Percentiles rank a stretch among this genome's conserved stretches.
Evolutionary conservation across 345 rosid species (phyloP).

Genomic region (Aurinia saxatilis): DNA sequence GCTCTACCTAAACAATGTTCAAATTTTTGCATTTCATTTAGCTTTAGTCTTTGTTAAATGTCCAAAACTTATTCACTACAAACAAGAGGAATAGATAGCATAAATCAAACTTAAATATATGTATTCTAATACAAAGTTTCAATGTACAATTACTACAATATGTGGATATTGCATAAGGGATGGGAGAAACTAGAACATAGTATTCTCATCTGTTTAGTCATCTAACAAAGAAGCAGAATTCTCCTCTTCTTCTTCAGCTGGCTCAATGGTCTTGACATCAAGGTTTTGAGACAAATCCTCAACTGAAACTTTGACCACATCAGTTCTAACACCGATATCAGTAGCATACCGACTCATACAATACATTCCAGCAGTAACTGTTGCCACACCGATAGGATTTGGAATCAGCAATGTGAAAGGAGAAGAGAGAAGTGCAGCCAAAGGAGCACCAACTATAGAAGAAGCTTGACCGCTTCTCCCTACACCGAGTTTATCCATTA

Average conservation of each 20-base stretch:
- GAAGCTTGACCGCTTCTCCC: constrained; percentile 94
- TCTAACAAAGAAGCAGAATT: constrained; percentile 6
- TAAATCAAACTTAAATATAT: too few relatives aligned
- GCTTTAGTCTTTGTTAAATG: too few relatives aligned
- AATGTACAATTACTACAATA: background rate
- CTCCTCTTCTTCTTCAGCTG: constrained; percentile 16
- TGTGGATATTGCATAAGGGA: background rate
- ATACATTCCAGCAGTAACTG: constrained; percentile 93
- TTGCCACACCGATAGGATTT: constrained; percentile 84
- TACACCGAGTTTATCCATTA: constrained; percentile 63
- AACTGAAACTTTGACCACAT: constrained; percentile 83
- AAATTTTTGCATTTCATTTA: too few relatives aligned
- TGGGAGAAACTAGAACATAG: background rate
- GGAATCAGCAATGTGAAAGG: constrained; percentile 82
- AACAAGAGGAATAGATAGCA: too few relatives aligned
- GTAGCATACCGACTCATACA: constrained; percentile 93
- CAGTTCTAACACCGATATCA: constrained; percentile 78
- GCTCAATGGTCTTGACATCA: constrained; percentile 35
- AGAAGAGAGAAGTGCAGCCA: constrained; percentile 85
- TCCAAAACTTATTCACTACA: background rate
- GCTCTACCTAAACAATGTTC: background rate
- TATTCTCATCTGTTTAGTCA: background rate
- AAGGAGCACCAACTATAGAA: constrained; percentile 73
- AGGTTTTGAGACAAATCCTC: constrained; percentile 53
- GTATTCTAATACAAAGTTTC: too few relatives aligned